A percentile compares a stretch with the other conserved stretches of the same genome.
Evolutionary conservation across 371 early-diverging fungal species (phyloP).

Genomic region (Nematocida sp.): DNA sequence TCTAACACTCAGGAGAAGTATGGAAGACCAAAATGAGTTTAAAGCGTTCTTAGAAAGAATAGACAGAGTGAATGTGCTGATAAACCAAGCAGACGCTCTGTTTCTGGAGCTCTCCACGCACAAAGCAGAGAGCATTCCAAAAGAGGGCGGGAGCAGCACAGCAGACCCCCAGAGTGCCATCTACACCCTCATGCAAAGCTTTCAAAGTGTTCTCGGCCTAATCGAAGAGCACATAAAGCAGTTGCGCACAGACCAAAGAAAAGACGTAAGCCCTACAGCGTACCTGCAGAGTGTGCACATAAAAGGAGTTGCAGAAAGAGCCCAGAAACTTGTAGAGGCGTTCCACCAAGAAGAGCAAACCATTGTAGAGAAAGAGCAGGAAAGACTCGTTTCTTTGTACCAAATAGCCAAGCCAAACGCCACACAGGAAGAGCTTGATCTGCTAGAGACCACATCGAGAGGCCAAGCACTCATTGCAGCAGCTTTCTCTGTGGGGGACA

Average conservation of each 20-base stretch:
- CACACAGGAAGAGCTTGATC: slow-evolving; percentile 57
- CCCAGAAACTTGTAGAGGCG: slow-evolving; percentile 9
- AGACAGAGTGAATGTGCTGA: neutral
- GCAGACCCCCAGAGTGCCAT: too few relatives aligned
- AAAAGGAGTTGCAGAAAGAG: slow-evolving; percentile 24
- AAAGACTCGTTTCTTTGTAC: slow-evolving; percentile 53
- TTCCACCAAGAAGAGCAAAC: slow-evolving; percentile 48
- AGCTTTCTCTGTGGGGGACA: slow-evolving; percentile 56
- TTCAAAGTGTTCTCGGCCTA: neutral
- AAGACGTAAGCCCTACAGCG: neutral
- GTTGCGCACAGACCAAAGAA: neutral
- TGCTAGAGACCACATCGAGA: slow-evolving; percentile 26
- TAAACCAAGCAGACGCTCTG: slow-evolving; percentile 10
- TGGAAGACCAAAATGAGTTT: neutral
- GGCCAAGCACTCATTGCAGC: slow-evolving; percentile 45
- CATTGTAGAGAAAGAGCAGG: slow-evolving; percentile 51
- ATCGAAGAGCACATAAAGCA: neutral
- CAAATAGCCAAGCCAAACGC: slow-evolving; percentile 62
- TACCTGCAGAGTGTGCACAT: slow-evolving; percentile 8
- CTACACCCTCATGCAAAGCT: neutral
- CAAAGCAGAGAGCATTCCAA: neutral
- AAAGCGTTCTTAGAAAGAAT: slow-evolving; percentile 10
- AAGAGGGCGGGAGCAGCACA: too few relatives aligned
- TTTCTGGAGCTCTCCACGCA: neutral
- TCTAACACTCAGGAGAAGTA: neutral